Conservation (phyloP, 2,329 filamentous ascomycete genomes). For the Conoideocrella luteorostrata region DNA sequence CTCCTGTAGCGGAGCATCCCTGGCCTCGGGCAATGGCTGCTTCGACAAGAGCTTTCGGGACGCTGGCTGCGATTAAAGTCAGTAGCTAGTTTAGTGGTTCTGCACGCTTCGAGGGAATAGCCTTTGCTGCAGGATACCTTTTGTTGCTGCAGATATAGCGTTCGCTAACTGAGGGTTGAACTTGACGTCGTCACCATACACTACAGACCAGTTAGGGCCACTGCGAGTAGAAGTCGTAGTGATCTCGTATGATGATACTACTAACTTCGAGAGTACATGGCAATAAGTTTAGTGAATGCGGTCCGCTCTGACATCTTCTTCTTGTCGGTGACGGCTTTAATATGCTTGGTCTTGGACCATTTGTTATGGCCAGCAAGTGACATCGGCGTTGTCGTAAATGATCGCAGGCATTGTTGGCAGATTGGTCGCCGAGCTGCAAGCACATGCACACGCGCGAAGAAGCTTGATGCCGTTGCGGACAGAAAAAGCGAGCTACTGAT, state of each 20-base stretch:
- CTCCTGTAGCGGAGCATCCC: slow-evolving; percentile 69
- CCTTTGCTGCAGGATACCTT: slow-evolving; percentile 38
- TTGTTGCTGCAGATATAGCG: slow-evolving; percentile 71
- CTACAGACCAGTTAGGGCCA: slow-evolving; percentile 32
- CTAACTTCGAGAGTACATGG: slow-evolving; percentile 67
- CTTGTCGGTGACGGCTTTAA: slow-evolving; percentile 80
- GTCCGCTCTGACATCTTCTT: slow-evolving; percentile 69
- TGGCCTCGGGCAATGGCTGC: slow-evolving; percentile 82
- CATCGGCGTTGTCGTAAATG: slow-evolving; percentile 38
- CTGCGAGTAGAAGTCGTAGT: slow-evolving; percentile 1
- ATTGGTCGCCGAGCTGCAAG: slow-evolving; percentile 14
- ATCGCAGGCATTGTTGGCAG: slow-evolving; percentile 43
- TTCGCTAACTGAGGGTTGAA: slow-evolving; percentile 71
- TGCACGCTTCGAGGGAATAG: slow-evolving; percentile 14
- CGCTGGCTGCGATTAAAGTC: slow-evolving; percentile 48
- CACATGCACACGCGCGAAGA: not conserved
- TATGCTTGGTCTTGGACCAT: slow-evolving; percentile 95
- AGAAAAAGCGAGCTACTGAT: not conserved
- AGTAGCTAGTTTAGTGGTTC: not conserved
- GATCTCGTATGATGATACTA: slow-evolving; percentile 1
- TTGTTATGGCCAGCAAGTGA: slow-evolving; percentile 71
- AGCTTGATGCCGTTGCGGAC: not conserved
- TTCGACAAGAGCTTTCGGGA: slow-evolving; percentile 81
- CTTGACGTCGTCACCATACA: slow-evolving; percentile 67
- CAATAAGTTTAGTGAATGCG: slow-evolving; percentile 64